Base-by-base conservation (phyloP, 2,329 filamentous ascomycete genomes). In the Ramichloridium luteum region DNA sequence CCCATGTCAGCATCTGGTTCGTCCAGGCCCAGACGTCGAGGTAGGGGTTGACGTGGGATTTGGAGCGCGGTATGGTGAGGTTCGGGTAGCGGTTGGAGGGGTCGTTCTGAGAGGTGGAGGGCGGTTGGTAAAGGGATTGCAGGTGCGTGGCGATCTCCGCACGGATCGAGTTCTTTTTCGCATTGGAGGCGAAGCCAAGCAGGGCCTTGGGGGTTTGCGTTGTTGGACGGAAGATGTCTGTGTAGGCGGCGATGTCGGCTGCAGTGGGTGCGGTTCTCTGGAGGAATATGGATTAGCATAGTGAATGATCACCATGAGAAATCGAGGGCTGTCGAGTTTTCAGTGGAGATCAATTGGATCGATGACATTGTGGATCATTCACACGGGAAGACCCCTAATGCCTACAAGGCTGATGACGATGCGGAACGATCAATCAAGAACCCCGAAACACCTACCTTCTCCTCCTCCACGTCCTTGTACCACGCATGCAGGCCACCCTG, bases 11-110 rank as follows among this genome's bases (percentile, higher is more conserved):
- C 38, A 65, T 65, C 16, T 68, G 65, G 45, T 70, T 74, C 1
- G 71, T 67, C 70, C 77, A 80, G 15, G 62, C 59, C 68, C 77
- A 80, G 47, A 80, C 70, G 45, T 75, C 67, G 31, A 74, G 62
- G 53, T 78, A 81, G 0, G 77, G 79, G 49, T 85, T 85, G 36
- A 57, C 47, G 36, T 63, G 60, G 16, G 39, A 55, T 27, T 61
- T 60, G 42, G 68, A 62, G 39, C 58, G 58, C 48, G 46, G 45
- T 12, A 57, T 47, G 4, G 43, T 42, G 1, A 62, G 47, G n/a
- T 23, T n/a, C 8, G 20, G 8, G n/a, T 23, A 23, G 8, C 20
- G 20, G 8, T n/a, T n/a, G 8, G 20, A n/a, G 20, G 20, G 8
- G 8, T 23, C 8, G 16, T 47, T 51, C 13, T 34, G 39, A 11